Percentiles rank a stretch among this genome's conserved stretches.
phyloP scores from a whole-genome alignment of 78 protist species.

The Planoprotostelium fungivorum region DNA sequence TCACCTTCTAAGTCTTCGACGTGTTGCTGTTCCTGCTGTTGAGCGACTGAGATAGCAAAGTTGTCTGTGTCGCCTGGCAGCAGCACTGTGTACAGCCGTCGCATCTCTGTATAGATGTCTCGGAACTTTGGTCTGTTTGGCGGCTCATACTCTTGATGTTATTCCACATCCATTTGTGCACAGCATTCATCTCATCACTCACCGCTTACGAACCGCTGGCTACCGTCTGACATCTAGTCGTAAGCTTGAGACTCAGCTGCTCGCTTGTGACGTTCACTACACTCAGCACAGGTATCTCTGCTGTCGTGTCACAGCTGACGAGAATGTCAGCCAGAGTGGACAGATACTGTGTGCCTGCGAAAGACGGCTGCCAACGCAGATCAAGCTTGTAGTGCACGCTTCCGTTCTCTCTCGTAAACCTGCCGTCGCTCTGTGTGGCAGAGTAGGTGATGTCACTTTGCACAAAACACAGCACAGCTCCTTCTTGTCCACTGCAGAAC shows the following conservation, averaged over 20 bases:
- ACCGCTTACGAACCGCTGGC: not conserved
- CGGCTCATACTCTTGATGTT: not conserved
- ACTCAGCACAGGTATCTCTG: not conserved
- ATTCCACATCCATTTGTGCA: no score
- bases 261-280: not conserved
- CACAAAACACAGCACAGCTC: not conserved
- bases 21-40: no score
- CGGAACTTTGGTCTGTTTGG: not conserved
- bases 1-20: no score
- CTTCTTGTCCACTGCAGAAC: not conserved
- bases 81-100: not conserved
- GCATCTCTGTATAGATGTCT: not conserved
- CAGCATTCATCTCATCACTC: no score
- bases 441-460: not conserved
- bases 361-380: not conserved
- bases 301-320: not conserved
- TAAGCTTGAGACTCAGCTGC: not conserved
- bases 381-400: not conserved
- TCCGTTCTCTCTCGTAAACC: not conserved
- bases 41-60: no score
- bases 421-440: not conserved
- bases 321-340: not conserved
- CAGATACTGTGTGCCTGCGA: not conserved
- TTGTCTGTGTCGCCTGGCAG: no score
- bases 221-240: not conserved